These are phyloP conservation scores for Cyclotella choctawhatcheeana DNA, from an alignment of 108 stramenopile genomes.

Conservation along the genomic window DNA sequence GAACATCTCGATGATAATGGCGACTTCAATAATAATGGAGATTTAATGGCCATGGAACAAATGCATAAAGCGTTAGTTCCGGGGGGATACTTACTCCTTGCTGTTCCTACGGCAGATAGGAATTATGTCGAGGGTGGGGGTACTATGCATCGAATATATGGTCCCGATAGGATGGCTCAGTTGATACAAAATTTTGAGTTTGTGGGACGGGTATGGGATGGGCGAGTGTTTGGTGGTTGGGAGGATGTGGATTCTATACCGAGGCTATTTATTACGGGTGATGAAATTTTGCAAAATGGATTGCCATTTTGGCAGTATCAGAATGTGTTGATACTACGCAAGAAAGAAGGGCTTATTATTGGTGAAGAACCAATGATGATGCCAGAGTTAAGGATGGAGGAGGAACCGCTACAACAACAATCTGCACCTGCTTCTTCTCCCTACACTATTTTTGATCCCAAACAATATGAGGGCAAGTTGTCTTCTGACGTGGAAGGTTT, in stretches of 20 bases:
- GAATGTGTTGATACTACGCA: background rate
- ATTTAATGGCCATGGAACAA: background rate
- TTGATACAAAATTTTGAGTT: background rate
- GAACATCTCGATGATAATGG: too few species aligned
- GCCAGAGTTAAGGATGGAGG: too few species aligned
- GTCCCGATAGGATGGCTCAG: background rate
- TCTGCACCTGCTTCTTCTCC: too few species aligned
- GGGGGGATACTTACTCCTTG: background rate
- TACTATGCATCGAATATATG: background rate
- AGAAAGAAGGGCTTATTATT: background rate
- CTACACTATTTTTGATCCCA: too few species aligned
- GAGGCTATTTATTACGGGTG: background rate
- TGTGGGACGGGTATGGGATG: conserved; percentile 4
- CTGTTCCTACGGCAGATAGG: background rate
- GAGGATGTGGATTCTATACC: background rate
- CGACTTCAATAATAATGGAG: too few species aligned
- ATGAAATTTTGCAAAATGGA: background rate
- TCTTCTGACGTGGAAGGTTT: too few species aligned
- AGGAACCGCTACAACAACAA: too few species aligned
- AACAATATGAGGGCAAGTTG: too few species aligned
- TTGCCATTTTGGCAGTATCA: background rate
- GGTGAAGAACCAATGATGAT: too few species aligned
- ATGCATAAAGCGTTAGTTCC: background rate
- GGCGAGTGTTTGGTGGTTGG: background rate
- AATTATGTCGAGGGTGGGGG: background rate